phyloP scores from a whole-genome alignment of 2,329 filamentous ascomycete species.

The Epichloe sibirici region DNA sequence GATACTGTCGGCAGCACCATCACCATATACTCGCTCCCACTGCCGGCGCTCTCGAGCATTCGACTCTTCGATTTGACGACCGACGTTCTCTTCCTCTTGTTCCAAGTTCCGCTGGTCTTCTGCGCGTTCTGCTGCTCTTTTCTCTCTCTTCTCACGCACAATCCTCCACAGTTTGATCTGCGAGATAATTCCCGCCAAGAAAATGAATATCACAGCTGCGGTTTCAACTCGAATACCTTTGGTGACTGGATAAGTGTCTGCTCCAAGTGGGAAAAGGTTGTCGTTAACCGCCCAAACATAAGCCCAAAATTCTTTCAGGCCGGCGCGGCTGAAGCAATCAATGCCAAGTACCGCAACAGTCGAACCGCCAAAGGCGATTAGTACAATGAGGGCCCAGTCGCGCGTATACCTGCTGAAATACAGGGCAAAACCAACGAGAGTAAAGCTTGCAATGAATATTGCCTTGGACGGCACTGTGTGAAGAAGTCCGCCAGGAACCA shows the following conservation, averaged over 20 bases:
- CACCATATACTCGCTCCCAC: conserved; percentile 72
- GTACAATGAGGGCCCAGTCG: conserved; percentile 62
- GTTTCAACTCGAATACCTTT: conserved; percentile 78
- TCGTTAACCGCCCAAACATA: conserved; percentile 81
- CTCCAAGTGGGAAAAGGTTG: conserved; percentile 64
- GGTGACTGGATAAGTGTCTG: conserved; percentile 72
- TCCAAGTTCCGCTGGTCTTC: conserved; percentile 42
- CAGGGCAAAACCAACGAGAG: conserved; percentile 53
- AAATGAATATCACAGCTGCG: conserved; percentile 63
- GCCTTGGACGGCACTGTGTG: conserved; percentile 47
- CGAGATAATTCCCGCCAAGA: conserved; percentile 63
- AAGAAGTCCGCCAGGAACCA: conserved; percentile 67
- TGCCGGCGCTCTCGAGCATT: conserved; percentile 48
- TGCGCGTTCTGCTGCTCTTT: conserved; percentile 37
- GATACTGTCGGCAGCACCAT: conserved; percentile 31
- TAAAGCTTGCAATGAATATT: conserved; percentile 65
- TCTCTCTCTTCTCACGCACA: conserved; percentile 49
- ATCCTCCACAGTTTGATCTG: conserved; percentile 81
- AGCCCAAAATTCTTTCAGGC: conserved; percentile 90
- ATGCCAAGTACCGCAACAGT: conserved; percentile 72
- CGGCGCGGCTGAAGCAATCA: conserved; percentile 82
- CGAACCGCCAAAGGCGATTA: conserved; percentile 70
- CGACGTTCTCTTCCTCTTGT: conserved; percentile 57
- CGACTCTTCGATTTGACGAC: conserved; percentile 51
- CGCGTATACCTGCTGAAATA: conserved; percentile 72